phyloP scores from a whole-genome alignment of 192 early-diverging fungal species.

The Backusella westeae region DNA sequence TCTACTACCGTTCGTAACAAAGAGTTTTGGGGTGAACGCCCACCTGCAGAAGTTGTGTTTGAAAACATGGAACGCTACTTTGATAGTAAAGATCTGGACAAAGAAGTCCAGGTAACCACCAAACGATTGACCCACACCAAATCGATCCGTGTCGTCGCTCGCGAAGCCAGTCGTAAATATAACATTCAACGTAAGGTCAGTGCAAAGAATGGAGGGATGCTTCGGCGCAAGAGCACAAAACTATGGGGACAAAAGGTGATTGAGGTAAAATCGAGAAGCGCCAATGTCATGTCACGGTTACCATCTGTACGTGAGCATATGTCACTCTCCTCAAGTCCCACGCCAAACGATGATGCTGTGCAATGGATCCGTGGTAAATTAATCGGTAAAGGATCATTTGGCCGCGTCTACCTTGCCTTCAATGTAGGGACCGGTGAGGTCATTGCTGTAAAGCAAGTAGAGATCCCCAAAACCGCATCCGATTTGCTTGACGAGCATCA shows the following conservation, averaged over 20 bases:
- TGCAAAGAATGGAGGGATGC: slow-evolving; percentile 28
- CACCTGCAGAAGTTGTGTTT: slow-evolving; percentile 67
- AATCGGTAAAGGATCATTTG: slow-evolving; percentile 88
- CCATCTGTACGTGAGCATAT: slow-evolving; percentile 34
- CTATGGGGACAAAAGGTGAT: slow-evolving; percentile 49
- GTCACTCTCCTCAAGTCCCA: slow-evolving; percentile 26
- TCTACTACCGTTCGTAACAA: neutral
- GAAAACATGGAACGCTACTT: slow-evolving; percentile 76
- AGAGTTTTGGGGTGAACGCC: slow-evolving; percentile 62
- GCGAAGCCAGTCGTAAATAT: slow-evolving; percentile 42
- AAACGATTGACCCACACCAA: slow-evolving; percentile 36
- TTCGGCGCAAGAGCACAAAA: slow-evolving; percentile 52
- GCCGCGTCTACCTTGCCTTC: slow-evolving; percentile 77
- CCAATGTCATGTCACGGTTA: slow-evolving; percentile 7
- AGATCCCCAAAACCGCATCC: slow-evolving; percentile 50
- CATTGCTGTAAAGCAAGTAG: slow-evolving; percentile 87
- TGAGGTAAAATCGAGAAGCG: slow-evolving; percentile 41
- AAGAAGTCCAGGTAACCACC: slow-evolving; percentile 50
- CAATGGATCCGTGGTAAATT: slow-evolving; percentile 79
- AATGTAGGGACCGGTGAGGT: slow-evolving; percentile 75
- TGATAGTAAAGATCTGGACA: slow-evolving; percentile 74
- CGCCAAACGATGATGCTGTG: slow-evolving; percentile 30
- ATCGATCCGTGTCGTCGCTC: slow-evolving; percentile 52
- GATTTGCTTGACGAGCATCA: slow-evolving; percentile 43
- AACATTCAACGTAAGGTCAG: neutral